These are phyloP conservation scores for Lecanicillium sp. DNA, from an alignment of 2,329 filamentous ascomycete genomes.

Conservation along the genomic window DNA sequence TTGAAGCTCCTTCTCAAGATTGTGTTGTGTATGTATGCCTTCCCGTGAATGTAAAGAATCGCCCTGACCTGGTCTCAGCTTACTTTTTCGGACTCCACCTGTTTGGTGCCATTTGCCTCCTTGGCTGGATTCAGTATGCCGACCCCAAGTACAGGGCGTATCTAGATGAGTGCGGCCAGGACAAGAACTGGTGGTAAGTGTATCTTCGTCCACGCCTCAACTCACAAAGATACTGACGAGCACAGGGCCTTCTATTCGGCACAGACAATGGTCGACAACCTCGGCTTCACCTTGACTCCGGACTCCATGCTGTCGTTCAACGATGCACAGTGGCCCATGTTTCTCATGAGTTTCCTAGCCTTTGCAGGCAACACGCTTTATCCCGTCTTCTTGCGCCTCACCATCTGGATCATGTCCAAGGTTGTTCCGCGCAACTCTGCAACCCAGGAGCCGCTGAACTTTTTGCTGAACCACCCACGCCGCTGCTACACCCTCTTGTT, in stretches of 20 bases:
- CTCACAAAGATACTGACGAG: background rate
- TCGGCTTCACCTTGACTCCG: conserved; percentile 47
- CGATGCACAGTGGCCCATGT: conserved; percentile 32
- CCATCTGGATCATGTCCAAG: conserved; percentile 49
- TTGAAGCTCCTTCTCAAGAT: conserved; percentile 42
- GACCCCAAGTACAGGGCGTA: conserved; percentile 31
- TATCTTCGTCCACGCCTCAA: background rate
- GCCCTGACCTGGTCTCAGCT: conserved; percentile 19
- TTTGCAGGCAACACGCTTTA: conserved; percentile 49
- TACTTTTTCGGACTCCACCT: conserved; percentile 39
- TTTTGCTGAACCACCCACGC: conserved; percentile 55
- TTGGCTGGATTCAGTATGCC: conserved; percentile 38
- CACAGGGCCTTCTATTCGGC: conserved; percentile 39
- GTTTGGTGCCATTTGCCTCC: conserved; percentile 38
- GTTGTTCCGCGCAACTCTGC: conserved; percentile 28
- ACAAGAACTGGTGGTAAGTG: conserved; percentile 42
- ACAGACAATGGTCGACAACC: conserved; percentile 43
- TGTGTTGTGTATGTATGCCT: conserved; percentile 22
- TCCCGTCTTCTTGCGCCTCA: conserved; percentile 48
- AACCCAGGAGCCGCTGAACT: conserved; percentile 39
- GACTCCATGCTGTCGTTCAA: conserved; percentile 45
- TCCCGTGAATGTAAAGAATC: background rate
- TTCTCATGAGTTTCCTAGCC: conserved; percentile 40
- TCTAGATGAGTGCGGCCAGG: conserved; percentile 28
- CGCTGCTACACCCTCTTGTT: conserved; percentile 58